phyloP scores from a whole-genome alignment of 1,284 basidiomycete genomes.

The Fereydounia khargensis region DNA sequence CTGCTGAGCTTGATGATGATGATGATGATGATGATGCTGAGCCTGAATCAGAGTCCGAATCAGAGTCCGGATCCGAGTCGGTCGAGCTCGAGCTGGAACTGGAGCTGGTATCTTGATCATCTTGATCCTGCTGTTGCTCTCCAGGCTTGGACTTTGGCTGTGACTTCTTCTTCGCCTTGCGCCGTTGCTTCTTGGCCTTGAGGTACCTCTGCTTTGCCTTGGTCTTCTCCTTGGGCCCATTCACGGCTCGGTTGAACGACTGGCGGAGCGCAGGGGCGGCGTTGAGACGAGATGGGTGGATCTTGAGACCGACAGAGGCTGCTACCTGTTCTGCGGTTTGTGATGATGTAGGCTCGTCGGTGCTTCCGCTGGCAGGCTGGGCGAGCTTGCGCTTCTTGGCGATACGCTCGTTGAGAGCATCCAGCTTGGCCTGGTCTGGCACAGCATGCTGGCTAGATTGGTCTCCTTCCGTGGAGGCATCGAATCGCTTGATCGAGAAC shows the following conservation, averaged over 20 bases:
- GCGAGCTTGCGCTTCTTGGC: conserved; percentile 25
- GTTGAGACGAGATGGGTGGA: conserved; percentile 44
- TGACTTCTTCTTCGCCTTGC: conserved; percentile 38
- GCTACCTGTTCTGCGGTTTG: conserved; percentile 3
- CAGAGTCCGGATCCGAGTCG: conserved; percentile 4
- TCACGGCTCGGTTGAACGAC: conserved; percentile 24
- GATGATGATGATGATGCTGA: conserved; percentile 5
- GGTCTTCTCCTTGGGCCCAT: conserved; percentile 37
- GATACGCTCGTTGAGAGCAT: conserved; percentile 35
- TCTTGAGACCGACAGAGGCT: conserved; percentile 15
- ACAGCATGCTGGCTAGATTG: conserved; percentile 5
- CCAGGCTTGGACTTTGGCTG: conserved; percentile 37
- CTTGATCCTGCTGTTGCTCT: too few species aligned
- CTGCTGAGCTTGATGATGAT: neutral
- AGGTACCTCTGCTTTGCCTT: conserved; percentile 53
- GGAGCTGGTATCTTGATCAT: conserved; percentile 5
- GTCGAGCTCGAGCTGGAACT: neutral
- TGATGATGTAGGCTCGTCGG: neutral
- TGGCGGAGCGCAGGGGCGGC: conserved; percentile 25
- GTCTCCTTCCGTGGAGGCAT: too few species aligned
- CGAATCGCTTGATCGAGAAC: conserved; percentile 42
- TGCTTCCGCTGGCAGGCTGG: neutral
- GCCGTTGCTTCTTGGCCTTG: conserved; percentile 48
- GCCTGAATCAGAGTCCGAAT: conserved; percentile 4
- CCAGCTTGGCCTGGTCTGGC: conserved; percentile 22